Evolutionary conservation across 345 rosid species (phyloP).

Genomic region (Moringa oleifera): DNA sequence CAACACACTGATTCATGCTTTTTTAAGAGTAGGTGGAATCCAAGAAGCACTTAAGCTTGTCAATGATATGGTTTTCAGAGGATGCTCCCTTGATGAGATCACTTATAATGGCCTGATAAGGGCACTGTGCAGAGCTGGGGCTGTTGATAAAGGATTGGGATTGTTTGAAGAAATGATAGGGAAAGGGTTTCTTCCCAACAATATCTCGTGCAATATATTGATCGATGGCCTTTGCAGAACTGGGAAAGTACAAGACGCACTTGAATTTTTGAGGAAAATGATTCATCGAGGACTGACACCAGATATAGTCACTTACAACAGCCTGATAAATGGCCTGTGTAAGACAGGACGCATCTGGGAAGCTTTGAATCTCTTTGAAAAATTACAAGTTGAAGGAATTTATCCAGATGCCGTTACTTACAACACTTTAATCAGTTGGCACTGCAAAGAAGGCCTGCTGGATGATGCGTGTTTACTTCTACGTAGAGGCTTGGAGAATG

Average conservation of each 20-base stretch:
- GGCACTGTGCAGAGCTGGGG: conserved; percentile 62
- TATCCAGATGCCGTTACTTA: conserved; percentile 70
- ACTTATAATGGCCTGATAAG: conserved; percentile 73
- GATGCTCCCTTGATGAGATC: conserved; percentile 61
- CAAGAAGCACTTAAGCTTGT: conserved; percentile 74
- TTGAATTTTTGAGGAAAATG: conserved; percentile 68
- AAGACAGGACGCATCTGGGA: conserved; percentile 46
- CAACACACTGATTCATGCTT: conserved; percentile 62
- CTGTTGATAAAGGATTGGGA: conserved; percentile 53
- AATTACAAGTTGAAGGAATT: conserved; percentile 62
- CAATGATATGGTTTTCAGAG: conserved; percentile 73
- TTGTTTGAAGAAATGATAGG: conserved; percentile 77
- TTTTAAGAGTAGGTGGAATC: conserved; percentile 48
- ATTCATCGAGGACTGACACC: conserved; percentile 65
- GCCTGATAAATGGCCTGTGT: conserved; percentile 76
- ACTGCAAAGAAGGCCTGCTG: conserved; percentile 51
- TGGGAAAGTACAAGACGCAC: conserved; percentile 59
- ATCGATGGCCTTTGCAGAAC: conserved; percentile 59
- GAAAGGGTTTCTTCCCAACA: conserved; percentile 50
- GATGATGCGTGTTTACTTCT: conserved; percentile 61
- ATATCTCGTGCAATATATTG: conserved; percentile 67
- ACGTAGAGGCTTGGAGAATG: conserved; percentile 40
- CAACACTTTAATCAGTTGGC: conserved; percentile 74
- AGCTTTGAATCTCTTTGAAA: conserved; percentile 59
- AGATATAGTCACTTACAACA: conserved; percentile 77